A percentile compares a stretch with the other conserved stretches of the same genome.
These are phyloP conservation scores for Boletus subparvulus DNA, from an alignment of 768 basidiomycete genomes.

Conservation along the genomic window DNA sequence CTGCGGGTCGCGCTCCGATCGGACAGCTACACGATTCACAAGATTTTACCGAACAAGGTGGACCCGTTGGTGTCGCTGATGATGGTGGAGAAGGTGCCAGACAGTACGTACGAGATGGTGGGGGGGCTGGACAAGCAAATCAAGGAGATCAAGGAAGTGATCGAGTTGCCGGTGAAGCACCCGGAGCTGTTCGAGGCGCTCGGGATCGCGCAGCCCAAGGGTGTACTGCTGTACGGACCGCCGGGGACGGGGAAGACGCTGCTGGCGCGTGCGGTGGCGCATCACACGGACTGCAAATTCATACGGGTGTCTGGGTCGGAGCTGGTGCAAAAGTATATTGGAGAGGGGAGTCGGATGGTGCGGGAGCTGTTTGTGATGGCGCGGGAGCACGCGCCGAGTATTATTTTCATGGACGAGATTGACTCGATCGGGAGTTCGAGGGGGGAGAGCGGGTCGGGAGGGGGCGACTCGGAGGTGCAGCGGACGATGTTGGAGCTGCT, in stretches of 20 bases:
- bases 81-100: constrained; percentile 99
- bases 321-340: constrained; percentile 97
- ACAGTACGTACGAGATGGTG: constrained; percentile 99
- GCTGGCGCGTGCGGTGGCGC: constrained; percentile 91
- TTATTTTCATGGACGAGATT: constrained; percentile 99
- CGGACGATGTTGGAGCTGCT: constrained; percentile 87
- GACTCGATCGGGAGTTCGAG: constrained; percentile 94
- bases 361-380: constrained; percentile 99
- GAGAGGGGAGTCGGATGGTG: constrained; percentile 95
- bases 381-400: constrained; percentile 92
- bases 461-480: constrained; percentile 88
- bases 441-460: constrained; percentile 75
- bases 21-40: constrained; percentile 95
- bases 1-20: constrained; percentile 94
- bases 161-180: constrained; percentile 96
- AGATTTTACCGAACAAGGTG: constrained; percentile 95
- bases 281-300: constrained; percentile 97
- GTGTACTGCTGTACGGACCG: constrained; percentile 92
- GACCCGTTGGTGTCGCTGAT: constrained; percentile 97
- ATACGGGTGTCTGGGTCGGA: constrained; percentile 94
- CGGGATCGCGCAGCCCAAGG: constrained; percentile 96
- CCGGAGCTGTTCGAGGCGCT: constrained; percentile 95
- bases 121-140: constrained; percentile 97
- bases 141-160: constrained; percentile 99
- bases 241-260: constrained; percentile 97